Percentiles rank a stretch among this genome's conserved stretches.
These are phyloP conservation scores for Globisporangium solare DNA, from an alignment of 352 stramenopile genomes.

Conservation along the genomic window DNA sequence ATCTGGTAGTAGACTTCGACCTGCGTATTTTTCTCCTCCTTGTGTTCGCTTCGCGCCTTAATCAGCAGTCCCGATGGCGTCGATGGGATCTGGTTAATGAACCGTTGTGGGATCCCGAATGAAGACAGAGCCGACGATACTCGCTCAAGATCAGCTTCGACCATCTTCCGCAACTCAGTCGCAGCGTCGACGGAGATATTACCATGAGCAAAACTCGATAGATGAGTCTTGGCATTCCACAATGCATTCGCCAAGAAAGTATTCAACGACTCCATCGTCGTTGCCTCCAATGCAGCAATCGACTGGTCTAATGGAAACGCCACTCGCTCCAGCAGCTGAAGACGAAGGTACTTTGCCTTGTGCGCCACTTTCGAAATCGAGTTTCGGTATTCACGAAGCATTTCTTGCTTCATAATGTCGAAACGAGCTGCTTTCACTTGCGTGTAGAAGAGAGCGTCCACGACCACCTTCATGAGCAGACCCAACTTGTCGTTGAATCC, in stretches of 20 bases:
- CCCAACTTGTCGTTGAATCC: constrained; percentile 75
- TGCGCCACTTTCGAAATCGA: constrained; percentile 43
- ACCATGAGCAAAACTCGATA: constrained; percentile 68
- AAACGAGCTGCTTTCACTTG: constrained; percentile 50
- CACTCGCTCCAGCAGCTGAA: constrained; percentile 52
- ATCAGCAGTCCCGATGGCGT: constrained; percentile 42
- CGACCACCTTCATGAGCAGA: constrained; percentile 59
- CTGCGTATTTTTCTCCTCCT: constrained; percentile 75
- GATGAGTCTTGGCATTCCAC: constrained; percentile 41
- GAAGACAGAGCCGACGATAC: constrained; percentile 25
- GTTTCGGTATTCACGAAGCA: constrained; percentile 70
- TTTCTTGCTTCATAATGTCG: constrained; percentile 58
- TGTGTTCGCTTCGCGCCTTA: constrained; percentile 62
- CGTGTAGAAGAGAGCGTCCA: constrained; percentile 44
- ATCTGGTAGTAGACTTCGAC: constrained; percentile 88
- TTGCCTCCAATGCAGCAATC: constrained; percentile 37
- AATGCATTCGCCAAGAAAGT: constrained; percentile 35
- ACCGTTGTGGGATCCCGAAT: constrained; percentile 31
- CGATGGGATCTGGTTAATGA: constrained; percentile 54
- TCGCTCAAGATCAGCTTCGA: constrained; percentile 41
- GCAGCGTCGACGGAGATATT: constrained; percentile 47
- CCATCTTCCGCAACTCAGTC: constrained; percentile 24
- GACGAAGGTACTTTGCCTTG: constrained; percentile 61
- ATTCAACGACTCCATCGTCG: constrained; percentile 33
- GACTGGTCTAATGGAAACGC: constrained; percentile 43